phyloP scores from a whole-genome alignment of 2,329 filamentous ascomycete species.

The Aspergillus sp. region DNA sequence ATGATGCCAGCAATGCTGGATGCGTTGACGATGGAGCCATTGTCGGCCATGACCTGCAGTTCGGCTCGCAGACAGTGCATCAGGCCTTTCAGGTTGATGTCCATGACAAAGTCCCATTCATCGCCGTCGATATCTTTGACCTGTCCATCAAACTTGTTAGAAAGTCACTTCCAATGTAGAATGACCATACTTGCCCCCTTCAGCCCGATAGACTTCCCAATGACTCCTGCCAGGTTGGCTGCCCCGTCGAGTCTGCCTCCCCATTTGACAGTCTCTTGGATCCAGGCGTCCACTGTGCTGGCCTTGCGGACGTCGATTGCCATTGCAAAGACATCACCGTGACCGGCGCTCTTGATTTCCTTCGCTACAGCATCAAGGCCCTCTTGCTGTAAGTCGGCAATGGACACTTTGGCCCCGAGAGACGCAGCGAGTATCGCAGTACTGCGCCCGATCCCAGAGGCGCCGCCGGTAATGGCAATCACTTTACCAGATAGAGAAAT shows the following conservation, averaged over 20 bases:
- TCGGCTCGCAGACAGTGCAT: neutral
- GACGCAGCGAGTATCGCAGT: neutral
- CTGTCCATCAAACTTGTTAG: neutral
- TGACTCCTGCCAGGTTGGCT: neutral
- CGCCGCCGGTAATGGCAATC: conserved; percentile 2
- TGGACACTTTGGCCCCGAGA: neutral
- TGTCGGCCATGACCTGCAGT: neutral
- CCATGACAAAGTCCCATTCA: neutral
- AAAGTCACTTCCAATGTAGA: neutral
- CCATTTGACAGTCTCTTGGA: neutral
- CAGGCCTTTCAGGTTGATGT: conserved; percentile 2
- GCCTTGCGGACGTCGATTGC: neutral
- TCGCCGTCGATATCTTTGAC: neutral
- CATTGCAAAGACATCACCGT: neutral
- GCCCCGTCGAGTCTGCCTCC: neutral
- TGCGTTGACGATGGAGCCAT: conserved; percentile 1
- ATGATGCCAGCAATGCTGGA: neutral
- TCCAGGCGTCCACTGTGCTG: neutral
- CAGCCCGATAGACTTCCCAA: neutral
- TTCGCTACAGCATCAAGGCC: neutral
- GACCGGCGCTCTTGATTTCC: neutral
- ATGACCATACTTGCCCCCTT: neutral
- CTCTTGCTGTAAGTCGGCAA: neutral
- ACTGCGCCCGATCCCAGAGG: neutral
- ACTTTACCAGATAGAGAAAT: neutral